Evolutionary conservation across 352 stramenopile genomes (phyloP), one percentile per base, ranked within the genome.

Genomic region (Phytophthora meadii): DNA sequence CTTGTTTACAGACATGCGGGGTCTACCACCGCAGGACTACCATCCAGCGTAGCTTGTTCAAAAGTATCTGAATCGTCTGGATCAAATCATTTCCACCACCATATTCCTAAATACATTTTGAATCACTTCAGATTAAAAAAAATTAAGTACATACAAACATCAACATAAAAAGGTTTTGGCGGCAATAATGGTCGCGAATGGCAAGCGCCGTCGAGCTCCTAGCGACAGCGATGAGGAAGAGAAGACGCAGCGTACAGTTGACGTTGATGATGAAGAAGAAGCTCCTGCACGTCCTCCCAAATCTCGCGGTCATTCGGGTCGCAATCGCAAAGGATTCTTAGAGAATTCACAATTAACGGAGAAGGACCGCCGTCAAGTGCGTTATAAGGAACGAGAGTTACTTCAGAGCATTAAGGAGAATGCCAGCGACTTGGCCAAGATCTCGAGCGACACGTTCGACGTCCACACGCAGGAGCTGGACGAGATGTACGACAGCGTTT

Each of bases 401-500:
- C 70, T 89, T 37, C 79, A 87, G 53, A 79, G 82, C 32, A 86
- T 94, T 67, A 84, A 82, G 39, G 83, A 92, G 62, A 89, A 90
- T 56, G 84, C 81, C 44, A 69, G 57, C 10, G 86, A 94, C 25
- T 65, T 92, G 39, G 81, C 83, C 28, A 87, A 85, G 54, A 65
- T 94, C 44, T 73, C 73, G 51, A 89, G 79, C 45, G 74, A 77
- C 34, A 74, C 53, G 25, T 94, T 94, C 61, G 57, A 82, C 30
- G 58, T 64, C 15, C 89, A 87, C 32, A 89, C 82, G 37, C 53
- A 82, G 39, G 65, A 89, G 71, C 64, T 94, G 17, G 76, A 94
- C 50, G 55, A 87, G 27, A 88, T 94, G 72, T 94, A 92, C 70
- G 81, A 89, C 42, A 74, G 76, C 44, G 84, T 94, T 39, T 90